phyloP scores from a whole-genome alignment of 208 protist species.

The Plasmodiophora brassicae region DNA sequence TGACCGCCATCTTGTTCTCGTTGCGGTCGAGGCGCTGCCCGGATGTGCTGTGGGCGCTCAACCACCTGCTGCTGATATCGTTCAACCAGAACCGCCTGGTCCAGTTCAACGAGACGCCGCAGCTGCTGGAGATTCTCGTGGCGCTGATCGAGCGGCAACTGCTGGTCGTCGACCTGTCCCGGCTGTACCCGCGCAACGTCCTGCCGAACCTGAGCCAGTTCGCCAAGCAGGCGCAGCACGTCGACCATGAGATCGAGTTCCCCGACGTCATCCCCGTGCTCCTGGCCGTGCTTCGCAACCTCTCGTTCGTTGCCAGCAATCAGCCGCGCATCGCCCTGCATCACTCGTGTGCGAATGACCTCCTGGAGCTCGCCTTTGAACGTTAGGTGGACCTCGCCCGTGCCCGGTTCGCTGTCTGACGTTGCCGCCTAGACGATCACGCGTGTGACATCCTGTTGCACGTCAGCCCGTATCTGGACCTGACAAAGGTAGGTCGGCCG shows the following conservation, averaged over 20 bases:
- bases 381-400: too few relatives aligned
- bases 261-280: background rate
- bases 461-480: background rate
- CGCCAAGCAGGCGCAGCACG: background rate
- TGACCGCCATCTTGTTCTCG: background rate
- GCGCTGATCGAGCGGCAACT: constrained; percentile 5
- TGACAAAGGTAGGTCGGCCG: background rate
- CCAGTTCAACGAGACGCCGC: background rate
- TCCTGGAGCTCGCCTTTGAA: background rate
- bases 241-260: background rate
- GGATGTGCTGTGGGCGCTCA: background rate
- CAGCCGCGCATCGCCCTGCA: background rate
- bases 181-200: background rate
- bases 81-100: constrained; percentile 27
- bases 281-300: background rate
- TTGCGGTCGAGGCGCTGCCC: background rate
- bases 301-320: background rate
- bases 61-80: constrained; percentile 1
- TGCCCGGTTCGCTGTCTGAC: background rate
- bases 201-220: background rate
- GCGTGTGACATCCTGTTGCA: background rate
- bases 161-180: background rate
- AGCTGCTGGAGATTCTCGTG: constrained; percentile 19
- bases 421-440: background rate
- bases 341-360: background rate